Percentiles rank a stretch among this genome's conserved stretches.
phyloP scores from a whole-genome alignment of 176 grass and related monocot species.

The Cenchrus fungigraminus region DNA sequence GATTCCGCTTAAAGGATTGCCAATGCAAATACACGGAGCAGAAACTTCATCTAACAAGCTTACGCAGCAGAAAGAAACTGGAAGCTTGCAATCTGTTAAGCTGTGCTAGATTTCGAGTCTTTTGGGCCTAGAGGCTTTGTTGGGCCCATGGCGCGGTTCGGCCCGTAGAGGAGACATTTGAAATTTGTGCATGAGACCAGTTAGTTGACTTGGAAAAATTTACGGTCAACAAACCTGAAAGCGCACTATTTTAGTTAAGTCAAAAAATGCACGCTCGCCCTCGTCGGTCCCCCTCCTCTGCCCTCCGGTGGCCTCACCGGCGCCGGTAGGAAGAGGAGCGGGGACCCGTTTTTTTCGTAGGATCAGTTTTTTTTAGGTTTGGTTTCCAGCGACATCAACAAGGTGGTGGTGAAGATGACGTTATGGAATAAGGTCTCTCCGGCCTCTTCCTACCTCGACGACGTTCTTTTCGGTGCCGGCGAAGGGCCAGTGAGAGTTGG shows the following conservation, averaged over 20 bases:
- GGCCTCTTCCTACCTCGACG: no score
- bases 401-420: no score
- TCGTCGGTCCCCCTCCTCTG: no score
- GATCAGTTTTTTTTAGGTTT: no score
- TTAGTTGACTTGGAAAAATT: neutral
- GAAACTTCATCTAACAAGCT: neutral
- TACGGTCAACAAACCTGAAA: constrained; percentile 3
- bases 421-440: no score
- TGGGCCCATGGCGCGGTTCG: neutral
- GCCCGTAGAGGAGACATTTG: neutral
- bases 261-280: neutral
- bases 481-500: no score
- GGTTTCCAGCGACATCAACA: no score
- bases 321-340: no score
- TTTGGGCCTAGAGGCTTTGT: neutral
- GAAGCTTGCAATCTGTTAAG: neutral
- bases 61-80: no score
- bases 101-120: neutral
- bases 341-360: no score
- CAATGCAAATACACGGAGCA: neutral
- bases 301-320: no score
- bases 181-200: neutral
- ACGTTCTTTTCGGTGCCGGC: no score
- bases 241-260: neutral
- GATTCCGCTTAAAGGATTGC: neutral